These are phyloP conservation scores for Paraleonurus japonicus DNA, from an alignment of 257 asterid species.

Conservation along the genomic window DNA sequence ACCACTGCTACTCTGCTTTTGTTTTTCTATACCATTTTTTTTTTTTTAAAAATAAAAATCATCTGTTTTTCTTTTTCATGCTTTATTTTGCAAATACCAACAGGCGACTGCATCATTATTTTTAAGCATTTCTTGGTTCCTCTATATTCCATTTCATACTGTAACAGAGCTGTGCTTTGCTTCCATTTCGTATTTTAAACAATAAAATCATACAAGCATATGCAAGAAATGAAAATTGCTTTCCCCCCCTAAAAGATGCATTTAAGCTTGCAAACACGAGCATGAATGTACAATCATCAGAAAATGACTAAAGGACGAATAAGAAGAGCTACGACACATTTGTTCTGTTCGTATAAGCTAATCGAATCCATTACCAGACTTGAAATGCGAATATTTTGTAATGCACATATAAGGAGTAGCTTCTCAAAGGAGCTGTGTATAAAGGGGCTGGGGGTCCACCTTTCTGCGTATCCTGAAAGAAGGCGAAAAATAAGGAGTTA, in stretches of 20 bases:
- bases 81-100: background rate
- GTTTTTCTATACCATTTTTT: background rate
- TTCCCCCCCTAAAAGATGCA: background rate
- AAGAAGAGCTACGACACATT: too few relatives aligned
- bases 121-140: background rate
- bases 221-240: background rate
- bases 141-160: background rate
- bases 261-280: background rate
- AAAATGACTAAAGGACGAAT: too few relatives aligned
- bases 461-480: conserved; percentile 60
- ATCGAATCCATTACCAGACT: background rate
- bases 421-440: conserved; percentile 18
- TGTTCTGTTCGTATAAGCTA: background rate
- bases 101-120: background rate
- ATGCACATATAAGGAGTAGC: background rate
- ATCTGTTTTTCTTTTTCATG: background rate
- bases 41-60: background rate
- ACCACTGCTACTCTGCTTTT: conserved; percentile 12
- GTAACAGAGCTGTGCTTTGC: background rate
- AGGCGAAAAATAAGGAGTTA: background rate
- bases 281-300: background rate
- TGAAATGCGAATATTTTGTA: background rate
- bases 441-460: conserved; percentile 60
- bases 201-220: background rate
- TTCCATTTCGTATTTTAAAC: background rate